Conservation (phyloP, 306 rosid genomes). For the Alnus rubra region DNA sequence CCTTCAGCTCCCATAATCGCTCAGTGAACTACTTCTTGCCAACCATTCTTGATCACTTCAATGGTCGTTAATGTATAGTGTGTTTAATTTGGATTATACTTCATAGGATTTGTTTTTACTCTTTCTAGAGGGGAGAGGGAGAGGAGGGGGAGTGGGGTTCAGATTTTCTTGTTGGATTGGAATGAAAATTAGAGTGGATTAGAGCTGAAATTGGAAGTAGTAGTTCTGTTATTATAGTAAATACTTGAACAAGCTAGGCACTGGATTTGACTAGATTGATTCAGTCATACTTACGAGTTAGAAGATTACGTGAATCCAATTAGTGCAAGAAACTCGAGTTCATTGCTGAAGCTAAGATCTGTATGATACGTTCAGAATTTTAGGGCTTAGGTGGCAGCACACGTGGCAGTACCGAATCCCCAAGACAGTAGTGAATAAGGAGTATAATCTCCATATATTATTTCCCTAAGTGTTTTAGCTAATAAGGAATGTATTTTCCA, state of each 20-base stretch:
- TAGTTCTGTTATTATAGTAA: background rate
- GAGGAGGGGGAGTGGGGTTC: background rate
- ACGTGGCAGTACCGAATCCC: too few species aligned
- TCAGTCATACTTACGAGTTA: background rate
- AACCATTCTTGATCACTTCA: background rate
- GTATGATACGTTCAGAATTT: background rate
- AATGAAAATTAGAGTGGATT: background rate
- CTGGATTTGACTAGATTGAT: background rate
- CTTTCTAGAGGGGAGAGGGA: background rate
- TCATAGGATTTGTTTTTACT: background rate
- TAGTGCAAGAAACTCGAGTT: background rate
- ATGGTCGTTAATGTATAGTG: background rate
- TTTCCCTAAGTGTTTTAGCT: too few species aligned
- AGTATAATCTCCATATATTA: too few species aligned
- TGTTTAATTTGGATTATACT: background rate
- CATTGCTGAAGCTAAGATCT: background rate
- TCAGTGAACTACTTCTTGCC: background rate
- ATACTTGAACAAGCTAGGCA: background rate
- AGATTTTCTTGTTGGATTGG: background rate
- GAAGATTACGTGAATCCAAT: constrained; percentile 11
- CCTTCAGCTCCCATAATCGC: background rate
- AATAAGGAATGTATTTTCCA: too few species aligned
- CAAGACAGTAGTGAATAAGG: too few species aligned
- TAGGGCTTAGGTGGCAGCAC: too few species aligned
- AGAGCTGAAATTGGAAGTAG: background rate